Conservation (phyloP, 2,329 filamentous ascomycete species). For the Trichophyton mentagrophytes region DNA sequence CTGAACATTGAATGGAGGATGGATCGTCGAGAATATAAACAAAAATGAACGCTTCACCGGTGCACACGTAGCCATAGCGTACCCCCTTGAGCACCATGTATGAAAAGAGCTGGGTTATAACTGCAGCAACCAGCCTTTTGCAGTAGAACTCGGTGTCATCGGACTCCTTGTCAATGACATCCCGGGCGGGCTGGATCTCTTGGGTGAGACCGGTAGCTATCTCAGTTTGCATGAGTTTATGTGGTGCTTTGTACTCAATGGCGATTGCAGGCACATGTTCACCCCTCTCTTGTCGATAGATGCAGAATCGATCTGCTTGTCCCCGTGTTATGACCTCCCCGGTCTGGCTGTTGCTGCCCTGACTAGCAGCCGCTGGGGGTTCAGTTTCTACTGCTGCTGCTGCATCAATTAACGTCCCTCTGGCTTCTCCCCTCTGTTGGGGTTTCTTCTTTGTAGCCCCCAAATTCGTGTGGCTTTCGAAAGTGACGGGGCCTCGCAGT, state of each 20-base stretch:
- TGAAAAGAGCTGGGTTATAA: conserved; percentile 20
- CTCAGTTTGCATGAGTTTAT: conserved; percentile 17
- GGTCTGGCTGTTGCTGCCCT: not conserved
- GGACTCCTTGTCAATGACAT: conserved; percentile 17
- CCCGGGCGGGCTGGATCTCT: conserved; percentile 16
- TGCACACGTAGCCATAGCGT: conserved; percentile 20
- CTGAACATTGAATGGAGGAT: not conserved
- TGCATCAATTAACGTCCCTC: not conserved
- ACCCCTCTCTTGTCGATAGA: conserved; percentile 9
- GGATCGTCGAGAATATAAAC: not conserved
- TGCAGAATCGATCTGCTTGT: conserved; percentile 8
- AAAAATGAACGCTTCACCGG: conserved; percentile 23
- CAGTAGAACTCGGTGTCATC: conserved; percentile 18
- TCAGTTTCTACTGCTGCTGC: not conserved
- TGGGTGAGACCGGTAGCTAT: conserved; percentile 17
- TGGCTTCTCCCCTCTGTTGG: not conserved
- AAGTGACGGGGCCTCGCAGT: conserved; percentile 2
- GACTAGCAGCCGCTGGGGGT: not conserved
- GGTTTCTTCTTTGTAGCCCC: too few species aligned
- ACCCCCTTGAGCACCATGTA: conserved; percentile 20
- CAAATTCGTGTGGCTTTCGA: conserved; percentile 7
- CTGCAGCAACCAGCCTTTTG: conserved; percentile 17
- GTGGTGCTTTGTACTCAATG: conserved; percentile 20
- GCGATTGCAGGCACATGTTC: conserved; percentile 14
- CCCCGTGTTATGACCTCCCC: not conserved